Base-by-base conservation (phyloP, 306 rosid genomes). In the Ormosia semicastrata region DNA sequence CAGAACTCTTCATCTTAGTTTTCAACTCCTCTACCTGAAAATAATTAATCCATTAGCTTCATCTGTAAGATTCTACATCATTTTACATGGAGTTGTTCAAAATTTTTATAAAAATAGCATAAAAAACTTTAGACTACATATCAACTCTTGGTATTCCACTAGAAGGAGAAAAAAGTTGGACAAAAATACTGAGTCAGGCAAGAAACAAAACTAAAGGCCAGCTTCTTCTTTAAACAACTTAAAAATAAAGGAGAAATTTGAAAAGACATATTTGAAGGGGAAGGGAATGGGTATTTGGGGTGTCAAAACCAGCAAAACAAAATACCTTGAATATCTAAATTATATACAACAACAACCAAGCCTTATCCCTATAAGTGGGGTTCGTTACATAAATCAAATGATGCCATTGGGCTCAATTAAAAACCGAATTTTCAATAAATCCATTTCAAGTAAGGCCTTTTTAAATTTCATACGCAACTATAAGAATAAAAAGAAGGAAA, bases 1-100 rank as follows among this genome's bases (percentile, higher is more conserved):
- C 99, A 54, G 98, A 95, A 89, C 93, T 71, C 88, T 87, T 82
- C 98, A 95, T 93, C 81, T 65, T 95, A 52, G 83, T 85, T 88
- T 88, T 88, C 86, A 95, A 89, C 85, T 95, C 98, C 84, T 87
- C 91, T 57, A 93, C 94, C 99, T 95, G 90, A 84, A 87, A 77
- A 50, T 18, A 86, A 60, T 14, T 66, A 60, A 77, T 64, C 63
- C 67, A 63, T 75, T 73, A 85, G 78, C 75, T 79, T 66, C 66
- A 53, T 79, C 49, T 14, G 71, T 47, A 11, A 50, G 77, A 54
- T 39, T 59, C 66, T 69, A 66, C 73, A 85, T 77, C 34, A 75
- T 77, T 65, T 82, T 41, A 59, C 40, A 63, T 34, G 50, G 39
- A 49, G 64, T 75, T 54, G 15, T 59, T 50, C 39, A 18, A 36